Base-by-base conservation (phyloP, 306 rosid genomes). In the Quercus mongolica region DNA sequence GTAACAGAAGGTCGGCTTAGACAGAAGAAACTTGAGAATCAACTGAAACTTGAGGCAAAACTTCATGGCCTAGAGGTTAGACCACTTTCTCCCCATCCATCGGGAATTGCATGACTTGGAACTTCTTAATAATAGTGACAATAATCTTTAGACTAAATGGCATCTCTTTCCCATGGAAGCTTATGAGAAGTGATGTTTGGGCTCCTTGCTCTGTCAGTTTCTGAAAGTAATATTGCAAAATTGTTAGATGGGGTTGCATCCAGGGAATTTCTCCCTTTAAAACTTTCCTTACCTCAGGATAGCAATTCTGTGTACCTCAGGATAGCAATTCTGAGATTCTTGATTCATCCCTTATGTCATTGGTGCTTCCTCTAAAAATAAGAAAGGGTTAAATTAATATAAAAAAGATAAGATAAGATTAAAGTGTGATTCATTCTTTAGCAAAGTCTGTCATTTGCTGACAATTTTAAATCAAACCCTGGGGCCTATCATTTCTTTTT, bases 21-120 rank as follows among this genome's bases (percentile, higher is more conserved):
- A 84, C 90, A 85, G 89, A 95, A 91, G 85, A 95, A 87, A 85
- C 86, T 91, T 54, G 96, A 91, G 83, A 90, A 88, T 86, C 99
- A 89, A 83, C 90, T 87, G 75, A 95, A 95, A 82, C 96, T 95
- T 23, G 98, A 95, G 89, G 97, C 92, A 65, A 95, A 91, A 81
- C 93, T 95, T 76, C 99, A 93, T 77, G 94, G 77, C 82, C 57
- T 95, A 64, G 99, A 91, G 96, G 99, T 93, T 82, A 79, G 61
- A 74, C 84, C 73, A 41, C 78, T 54, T 76, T n/a, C 74, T 80
- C 59, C 61, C 51, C 23, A 57, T 52, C 52, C 74, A 33, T 68
- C 25, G 52, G 59, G 51, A 70, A 69, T 69, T 74, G 62, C 57
- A 28, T 11, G 30, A 54, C 69, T 69, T 30, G 52, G 41, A 71